These are phyloP conservation scores for Mortierella sp. DNA, from an alignment of 371 early-diverging fungal genomes.

Conservation along the genomic window DNA sequence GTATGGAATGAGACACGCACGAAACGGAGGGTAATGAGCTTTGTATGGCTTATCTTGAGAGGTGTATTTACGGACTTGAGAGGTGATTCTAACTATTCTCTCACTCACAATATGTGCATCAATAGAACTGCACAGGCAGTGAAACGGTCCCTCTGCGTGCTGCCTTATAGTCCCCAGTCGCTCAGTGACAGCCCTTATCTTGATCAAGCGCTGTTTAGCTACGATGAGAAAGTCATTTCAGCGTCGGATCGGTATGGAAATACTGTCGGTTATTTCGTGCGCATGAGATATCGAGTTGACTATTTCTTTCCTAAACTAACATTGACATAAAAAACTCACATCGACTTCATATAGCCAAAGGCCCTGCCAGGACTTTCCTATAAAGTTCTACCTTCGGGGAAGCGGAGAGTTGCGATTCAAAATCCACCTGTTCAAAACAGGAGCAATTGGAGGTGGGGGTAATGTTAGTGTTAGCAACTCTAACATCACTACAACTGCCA, in stretches of 20 bases:
- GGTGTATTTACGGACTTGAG: background rate
- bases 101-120: background rate
- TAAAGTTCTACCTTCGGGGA: conserved; percentile 67
- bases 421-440: conserved; percentile 61
- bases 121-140: conserved; percentile 63
- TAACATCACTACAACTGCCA: background rate
- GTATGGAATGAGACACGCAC: conserved; percentile 67
- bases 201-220: conserved; percentile 68
- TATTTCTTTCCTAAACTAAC: background rate
- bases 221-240: conserved; percentile 71
- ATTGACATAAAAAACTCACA: background rate
- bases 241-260: conserved; percentile 62
- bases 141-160: conserved; percentile 62
- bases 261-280: background rate
- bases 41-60: background rate
- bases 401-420: conserved; percentile 66
- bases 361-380: conserved; percentile 62
- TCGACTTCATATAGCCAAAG: conserved; percentile 51
- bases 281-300: too few relatives aligned
- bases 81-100: background rate
- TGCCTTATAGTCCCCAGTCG: conserved; percentile 71
- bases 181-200: conserved; percentile 70
- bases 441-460: conserved; percentile 11
- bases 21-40: conserved; percentile 70
- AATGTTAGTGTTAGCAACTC: conserved; percentile 8